These are phyloP conservation scores for Capronia americana DNA, from an alignment of 2,329 filamentous ascomycete genomes.

Conservation along the genomic window DNA sequence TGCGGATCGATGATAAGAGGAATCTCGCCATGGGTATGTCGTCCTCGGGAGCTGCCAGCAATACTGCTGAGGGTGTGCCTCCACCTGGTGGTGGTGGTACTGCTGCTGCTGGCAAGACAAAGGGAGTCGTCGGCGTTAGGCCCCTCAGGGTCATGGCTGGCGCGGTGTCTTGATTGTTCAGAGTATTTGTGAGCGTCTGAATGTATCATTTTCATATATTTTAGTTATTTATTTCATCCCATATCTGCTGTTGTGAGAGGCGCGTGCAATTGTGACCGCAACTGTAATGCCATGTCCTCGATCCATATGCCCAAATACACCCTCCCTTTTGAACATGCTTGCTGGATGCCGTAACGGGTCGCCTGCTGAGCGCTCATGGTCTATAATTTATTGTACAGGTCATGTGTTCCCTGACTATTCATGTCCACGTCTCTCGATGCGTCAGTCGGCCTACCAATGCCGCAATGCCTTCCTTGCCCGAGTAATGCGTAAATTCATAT, in stretches of 20 bases:
- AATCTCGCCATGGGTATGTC: not conserved
- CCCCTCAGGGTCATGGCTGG: conserved; percentile 31
- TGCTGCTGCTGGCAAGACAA: conserved; percentile 15
- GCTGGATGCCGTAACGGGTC: not conserved
- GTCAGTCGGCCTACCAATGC: not conserved
- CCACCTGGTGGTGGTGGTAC: not conserved
- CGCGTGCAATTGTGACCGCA: too few relatives aligned
- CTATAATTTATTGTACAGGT: too few relatives aligned
- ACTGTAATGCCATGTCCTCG: too few relatives aligned
- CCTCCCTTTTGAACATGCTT: too few relatives aligned
- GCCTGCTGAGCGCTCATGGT: not conserved
- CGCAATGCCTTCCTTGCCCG: too few relatives aligned
- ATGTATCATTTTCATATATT: not conserved
- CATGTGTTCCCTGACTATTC: too few relatives aligned
- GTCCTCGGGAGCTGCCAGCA: not conserved
- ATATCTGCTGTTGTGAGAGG: too few relatives aligned
- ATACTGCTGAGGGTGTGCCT: conserved; percentile 1
- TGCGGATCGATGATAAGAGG: conserved; percentile 20
- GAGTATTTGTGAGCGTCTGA: not conserved
- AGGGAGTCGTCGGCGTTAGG: conserved; percentile 29
- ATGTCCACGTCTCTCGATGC: too few relatives aligned
- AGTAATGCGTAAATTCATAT: not conserved
- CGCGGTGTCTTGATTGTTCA: conserved; percentile 30
- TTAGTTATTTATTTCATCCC: not conserved
- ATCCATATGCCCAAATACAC: too few relatives aligned